These are phyloP conservation scores for Triglochin maritima DNA, from an alignment of 106 monocot species.

Conservation along the genomic window DNA sequence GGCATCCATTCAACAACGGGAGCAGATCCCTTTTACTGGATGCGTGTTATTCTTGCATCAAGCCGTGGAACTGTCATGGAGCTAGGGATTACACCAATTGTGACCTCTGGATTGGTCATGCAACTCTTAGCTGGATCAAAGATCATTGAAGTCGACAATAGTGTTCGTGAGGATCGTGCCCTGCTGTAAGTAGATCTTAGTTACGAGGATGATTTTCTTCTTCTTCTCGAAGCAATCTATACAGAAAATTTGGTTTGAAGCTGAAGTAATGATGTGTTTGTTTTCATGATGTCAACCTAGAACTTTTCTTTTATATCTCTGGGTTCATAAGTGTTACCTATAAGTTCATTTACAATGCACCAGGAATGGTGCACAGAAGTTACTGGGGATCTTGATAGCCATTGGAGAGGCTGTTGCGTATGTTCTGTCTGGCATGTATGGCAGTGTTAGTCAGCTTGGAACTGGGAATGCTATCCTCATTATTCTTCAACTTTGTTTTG, in stretches of 20 bases:
- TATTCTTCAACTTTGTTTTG: slow-evolving; percentile 57
- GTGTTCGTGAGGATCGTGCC: slow-evolving; percentile 27
- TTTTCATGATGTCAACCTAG: too few species aligned
- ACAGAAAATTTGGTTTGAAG: not conserved
- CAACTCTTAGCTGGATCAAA: slow-evolving; percentile 27
- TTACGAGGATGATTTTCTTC: not conserved
- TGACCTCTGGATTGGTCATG: slow-evolving; percentile 19
- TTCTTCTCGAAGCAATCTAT: not conserved
- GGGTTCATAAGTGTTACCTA: too few species aligned
- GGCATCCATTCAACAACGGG: slow-evolving; percentile 26
- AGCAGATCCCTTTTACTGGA: slow-evolving; percentile 20
- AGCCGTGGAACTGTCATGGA: slow-evolving; percentile 21
- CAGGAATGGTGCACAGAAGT: slow-evolving; percentile 67
- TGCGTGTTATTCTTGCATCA: slow-evolving; percentile 19
- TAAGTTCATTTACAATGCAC: not conserved
- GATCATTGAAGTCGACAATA: slow-evolving; percentile 33
- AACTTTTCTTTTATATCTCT: too few species aligned
- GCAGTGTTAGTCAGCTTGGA: slow-evolving; percentile 45
- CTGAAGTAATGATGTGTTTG: too few species aligned
- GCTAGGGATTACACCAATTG: slow-evolving; percentile 19
- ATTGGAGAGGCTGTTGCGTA: slow-evolving; percentile 63
- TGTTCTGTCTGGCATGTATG: slow-evolving; percentile 74
- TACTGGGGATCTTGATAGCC: slow-evolving; percentile 56
- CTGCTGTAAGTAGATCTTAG: slow-evolving; percentile 16
- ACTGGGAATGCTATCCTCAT: slow-evolving; percentile 50